A percentile compares a stretch with the other conserved stretches of the same genome.
These are phyloP conservation scores for Russula abietina DNA, from an alignment of 768 basidiomycete genomes.

Conservation along the genomic window DNA sequence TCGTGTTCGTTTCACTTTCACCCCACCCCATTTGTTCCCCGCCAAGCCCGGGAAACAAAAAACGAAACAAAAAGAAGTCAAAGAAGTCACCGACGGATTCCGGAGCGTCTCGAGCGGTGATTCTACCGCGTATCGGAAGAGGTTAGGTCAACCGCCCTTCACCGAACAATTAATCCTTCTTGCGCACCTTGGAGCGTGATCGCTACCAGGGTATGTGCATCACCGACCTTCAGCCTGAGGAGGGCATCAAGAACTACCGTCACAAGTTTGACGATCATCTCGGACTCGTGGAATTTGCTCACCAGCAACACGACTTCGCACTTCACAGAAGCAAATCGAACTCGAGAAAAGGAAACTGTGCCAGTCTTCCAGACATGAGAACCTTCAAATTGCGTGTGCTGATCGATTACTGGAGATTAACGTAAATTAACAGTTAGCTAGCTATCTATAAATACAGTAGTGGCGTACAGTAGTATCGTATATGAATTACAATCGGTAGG, in stretches of 20 bases:
- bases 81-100: neutral
- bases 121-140: neutral
- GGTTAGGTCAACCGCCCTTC: neutral
- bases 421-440: neutral
- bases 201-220: slow-evolving; percentile 2
- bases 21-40: too few relatives aligned
- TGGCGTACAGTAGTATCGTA: neutral
- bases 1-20: neutral
- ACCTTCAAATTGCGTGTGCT: too few relatives aligned
- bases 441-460: neutral
- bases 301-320: neutral
- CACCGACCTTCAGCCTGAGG: slow-evolving; percentile 1
- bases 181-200: neutral
- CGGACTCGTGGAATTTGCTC: neutral
- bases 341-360: neutral
- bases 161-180: neutral
- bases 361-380: neutral
- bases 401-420: too few relatives aligned
- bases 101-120: neutral
- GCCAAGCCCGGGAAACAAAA: too few relatives aligned
- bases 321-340: neutral
- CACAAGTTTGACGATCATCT: neutral
- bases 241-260: neutral
- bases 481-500: neutral
- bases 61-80: neutral